phyloP scores from a whole-genome alignment of 805 yeast genomes.

The Candida ficus region DNA sequence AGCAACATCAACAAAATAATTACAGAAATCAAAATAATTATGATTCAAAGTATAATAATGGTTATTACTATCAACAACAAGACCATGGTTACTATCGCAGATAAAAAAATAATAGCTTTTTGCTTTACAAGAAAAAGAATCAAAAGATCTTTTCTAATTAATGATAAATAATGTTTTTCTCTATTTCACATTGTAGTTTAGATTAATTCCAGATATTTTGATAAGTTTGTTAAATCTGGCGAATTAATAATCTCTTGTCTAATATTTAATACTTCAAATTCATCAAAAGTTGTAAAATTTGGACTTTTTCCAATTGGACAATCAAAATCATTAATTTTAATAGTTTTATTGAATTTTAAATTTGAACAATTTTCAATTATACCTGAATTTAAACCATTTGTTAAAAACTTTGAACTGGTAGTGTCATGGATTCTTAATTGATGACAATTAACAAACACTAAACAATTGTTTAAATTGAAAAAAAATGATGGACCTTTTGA shows the following conservation, averaged over 20 bases:
- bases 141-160: too few relatives aligned
- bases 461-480: conserved; percentile 7
- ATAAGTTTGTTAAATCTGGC: not conserved
- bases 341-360: conserved; percentile 10
- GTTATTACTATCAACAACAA: not conserved
- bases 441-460: conserved; percentile 16
- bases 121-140: too few relatives aligned
- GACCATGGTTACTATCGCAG: too few relatives aligned
- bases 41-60: not conserved
- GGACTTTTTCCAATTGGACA: conserved; percentile 20
- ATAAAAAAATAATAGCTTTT: too few relatives aligned
- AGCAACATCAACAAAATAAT: not conserved
- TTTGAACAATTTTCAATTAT: conserved; percentile 18
- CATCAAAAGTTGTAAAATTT: conserved; percentile 3
- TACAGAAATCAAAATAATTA: not conserved
- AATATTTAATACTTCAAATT: not conserved
- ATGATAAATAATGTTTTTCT: too few relatives aligned
- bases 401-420: conserved; percentile 3
- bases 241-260: not conserved
- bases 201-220: too few relatives aligned
- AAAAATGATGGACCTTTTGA: conserved; percentile 18
- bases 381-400: conserved; percentile 11
- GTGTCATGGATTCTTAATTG: conserved; percentile 22
- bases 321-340: conserved; percentile 20
- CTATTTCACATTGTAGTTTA: too few relatives aligned